Conservation (phyloP, 306 rosid species). For the Carpinus viminea region DNA sequence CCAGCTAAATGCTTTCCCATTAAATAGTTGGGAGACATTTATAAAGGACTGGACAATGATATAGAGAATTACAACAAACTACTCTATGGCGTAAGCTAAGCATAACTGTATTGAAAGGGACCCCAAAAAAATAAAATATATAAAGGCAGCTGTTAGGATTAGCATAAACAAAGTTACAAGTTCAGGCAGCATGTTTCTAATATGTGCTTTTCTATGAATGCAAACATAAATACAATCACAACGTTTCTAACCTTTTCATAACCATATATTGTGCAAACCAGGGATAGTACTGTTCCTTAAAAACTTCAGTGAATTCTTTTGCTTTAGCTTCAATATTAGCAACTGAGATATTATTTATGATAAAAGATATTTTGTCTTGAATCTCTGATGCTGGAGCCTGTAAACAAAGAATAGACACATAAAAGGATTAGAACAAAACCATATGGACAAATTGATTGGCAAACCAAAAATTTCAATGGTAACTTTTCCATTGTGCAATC, state of each 20-base stretch:
- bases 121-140: background rate
- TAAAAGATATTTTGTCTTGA: constrained; percentile 94
- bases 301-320: constrained; percentile 69
- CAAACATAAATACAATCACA: background rate
- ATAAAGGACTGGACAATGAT: background rate
- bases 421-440: constrained; percentile 18
- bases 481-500: background rate
- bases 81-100: background rate
- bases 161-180: background rate
- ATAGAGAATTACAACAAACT: background rate
- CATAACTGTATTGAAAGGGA: background rate
- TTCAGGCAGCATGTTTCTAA: background rate
- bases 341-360: constrained; percentile 79
- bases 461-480: background rate
- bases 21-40: background rate
- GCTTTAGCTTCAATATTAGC: constrained; percentile 77
- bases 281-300: constrained; percentile 83
- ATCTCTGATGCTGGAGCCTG: constrained; percentile 97
- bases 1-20: background rate
- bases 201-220: background rate
- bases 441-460: constrained; percentile 8
- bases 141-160: background rate
- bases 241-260: constrained; percentile 77
- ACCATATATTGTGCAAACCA: constrained; percentile 99
- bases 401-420: constrained; percentile 20